These are phyloP conservation scores for Hansenula sp. DNA, from an alignment of 1,139 yeast genomes.

Conservation along the genomic window DNA sequence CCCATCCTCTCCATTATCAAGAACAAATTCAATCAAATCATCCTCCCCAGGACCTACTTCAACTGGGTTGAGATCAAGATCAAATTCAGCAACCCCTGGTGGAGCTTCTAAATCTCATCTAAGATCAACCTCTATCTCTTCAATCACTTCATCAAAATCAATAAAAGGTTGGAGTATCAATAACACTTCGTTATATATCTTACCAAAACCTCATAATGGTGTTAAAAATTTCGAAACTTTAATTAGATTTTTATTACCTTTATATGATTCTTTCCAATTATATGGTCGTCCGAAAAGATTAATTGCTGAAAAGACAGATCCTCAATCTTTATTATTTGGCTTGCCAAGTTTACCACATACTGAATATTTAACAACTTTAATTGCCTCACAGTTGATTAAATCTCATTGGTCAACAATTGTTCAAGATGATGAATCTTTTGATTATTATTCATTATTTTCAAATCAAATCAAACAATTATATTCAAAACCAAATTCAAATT, in stretches of 20 bases:
- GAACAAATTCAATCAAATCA: conserved; percentile 3
- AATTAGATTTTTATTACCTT: conserved; percentile 71
- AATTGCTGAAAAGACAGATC: conserved; percentile 72
- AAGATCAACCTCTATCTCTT: conserved; percentile 12
- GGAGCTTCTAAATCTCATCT: conserved; percentile 3
- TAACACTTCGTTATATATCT: conserved; percentile 57
- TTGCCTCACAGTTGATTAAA: conserved; percentile 5
- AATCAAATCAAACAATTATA: conserved; percentile 11
- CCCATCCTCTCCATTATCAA: background rate
- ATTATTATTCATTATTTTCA: conserved; percentile 10
- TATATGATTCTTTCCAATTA: conserved; percentile 70
- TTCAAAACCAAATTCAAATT: background rate
- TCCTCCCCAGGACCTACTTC: conserved; percentile 5
- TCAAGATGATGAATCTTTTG: conserved; percentile 1
- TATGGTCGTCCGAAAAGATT: conserved; percentile 80
- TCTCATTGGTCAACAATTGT: conserved; percentile 14
- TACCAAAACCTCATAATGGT: conserved; percentile 84
- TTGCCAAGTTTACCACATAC: conserved; percentile 77
- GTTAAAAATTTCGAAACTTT: conserved; percentile 84
- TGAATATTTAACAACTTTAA: conserved; percentile 46
- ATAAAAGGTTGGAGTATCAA: conserved; percentile 10
- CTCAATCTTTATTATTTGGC: conserved; percentile 70
- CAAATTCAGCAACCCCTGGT: conserved; percentile 10
- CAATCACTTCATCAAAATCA: conserved; percentile 10
- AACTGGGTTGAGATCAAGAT: conserved; percentile 10